These are phyloP conservation scores for Fusarium nisikadoi DNA, from an alignment of 2,329 filamentous ascomycete genomes.

Conservation along the genomic window DNA sequence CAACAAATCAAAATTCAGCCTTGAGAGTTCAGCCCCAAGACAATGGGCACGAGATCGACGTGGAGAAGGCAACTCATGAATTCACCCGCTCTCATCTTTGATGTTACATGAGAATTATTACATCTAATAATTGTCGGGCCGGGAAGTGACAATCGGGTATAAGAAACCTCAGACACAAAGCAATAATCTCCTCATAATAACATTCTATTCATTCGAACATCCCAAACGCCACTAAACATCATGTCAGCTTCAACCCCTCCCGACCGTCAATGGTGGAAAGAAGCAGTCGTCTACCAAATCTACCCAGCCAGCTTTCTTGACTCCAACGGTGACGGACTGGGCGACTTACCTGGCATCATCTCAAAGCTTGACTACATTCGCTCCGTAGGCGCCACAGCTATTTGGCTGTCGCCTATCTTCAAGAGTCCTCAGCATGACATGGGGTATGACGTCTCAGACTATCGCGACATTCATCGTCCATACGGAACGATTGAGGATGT, in stretches of 20 bases:
- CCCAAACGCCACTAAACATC: neutral
- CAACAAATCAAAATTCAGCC: constrained; percentile 30
- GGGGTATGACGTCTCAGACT: constrained; percentile 74
- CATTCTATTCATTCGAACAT: accelerated
- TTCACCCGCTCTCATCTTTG: neutral
- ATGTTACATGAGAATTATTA: neutral
- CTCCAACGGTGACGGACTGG: constrained; percentile 37
- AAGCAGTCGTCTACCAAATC: constrained; percentile 46
- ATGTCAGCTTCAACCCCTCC: constrained; percentile 10
- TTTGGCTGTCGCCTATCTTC: constrained; percentile 45
- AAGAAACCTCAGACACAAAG: neutral
- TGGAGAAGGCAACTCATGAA: neutral
- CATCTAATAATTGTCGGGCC: neutral
- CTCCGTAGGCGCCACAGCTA: constrained; percentile 30
- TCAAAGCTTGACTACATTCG: constrained; percentile 45
- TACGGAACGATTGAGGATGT: constrained; percentile 76
- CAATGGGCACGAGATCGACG: neutral
- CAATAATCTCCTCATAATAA: neutral
- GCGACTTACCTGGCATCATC: constrained; percentile 39
- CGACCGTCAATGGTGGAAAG: constrained; percentile 37
- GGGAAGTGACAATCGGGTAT: neutral
- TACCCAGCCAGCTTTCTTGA: constrained; percentile 48
- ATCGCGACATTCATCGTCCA: constrained; percentile 53
- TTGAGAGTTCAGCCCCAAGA: neutral
- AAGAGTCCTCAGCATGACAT: constrained; percentile 66